Conservation (phyloP, 345 rosid species). For the Camelina laxa region DNA sequence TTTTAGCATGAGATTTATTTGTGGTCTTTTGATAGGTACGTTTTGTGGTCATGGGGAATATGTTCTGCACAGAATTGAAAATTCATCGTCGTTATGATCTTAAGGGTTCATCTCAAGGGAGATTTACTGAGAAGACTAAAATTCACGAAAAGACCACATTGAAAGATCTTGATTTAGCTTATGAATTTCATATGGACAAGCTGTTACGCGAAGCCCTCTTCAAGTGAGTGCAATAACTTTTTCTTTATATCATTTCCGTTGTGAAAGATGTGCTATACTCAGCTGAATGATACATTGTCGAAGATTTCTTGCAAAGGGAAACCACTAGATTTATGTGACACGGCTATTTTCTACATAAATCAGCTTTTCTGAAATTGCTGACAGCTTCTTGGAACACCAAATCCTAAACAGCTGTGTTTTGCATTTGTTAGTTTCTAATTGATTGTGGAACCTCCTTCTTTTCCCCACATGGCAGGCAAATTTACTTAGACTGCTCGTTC, state of each 20-base stretch:
- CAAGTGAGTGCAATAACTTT: slow-evolving; percentile 54
- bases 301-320: not conserved
- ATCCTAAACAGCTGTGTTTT: slow-evolving; percentile 22
- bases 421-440: slow-evolving; percentile 12
- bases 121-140: slow-evolving; percentile 71
- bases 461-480: slow-evolving; percentile 59
- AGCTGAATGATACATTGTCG: not conserved
- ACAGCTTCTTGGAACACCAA: slow-evolving; percentile 8
- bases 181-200: slow-evolving; percentile 92
- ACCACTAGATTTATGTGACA: slow-evolving; percentile 6
- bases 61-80: slow-evolving; percentile 95
- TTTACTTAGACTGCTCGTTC: slow-evolving; percentile 68
- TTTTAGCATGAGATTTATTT: slow-evolving; percentile 24
- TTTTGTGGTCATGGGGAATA: slow-evolving; percentile 98
- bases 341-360: not conserved
- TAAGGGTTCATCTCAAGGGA: slow-evolving; percentile 89
- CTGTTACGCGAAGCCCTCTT: slow-evolving; percentile 74
- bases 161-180: slow-evolving; percentile 84
- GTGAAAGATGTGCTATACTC: not conserved
- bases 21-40: slow-evolving; percentile 66
- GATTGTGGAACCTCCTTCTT: slow-evolving; percentile 20
- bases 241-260: not conserved
- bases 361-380: slow-evolving; percentile 7
- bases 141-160: slow-evolving; percentile 73
- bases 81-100: slow-evolving; percentile 93